Percentiles rank a stretch among this genome's conserved stretches.
Evolutionary conservation across 2,329 filamentous ascomycete genomes (phyloP).

Genomic region (Tolypocladium paradoxum): DNA sequence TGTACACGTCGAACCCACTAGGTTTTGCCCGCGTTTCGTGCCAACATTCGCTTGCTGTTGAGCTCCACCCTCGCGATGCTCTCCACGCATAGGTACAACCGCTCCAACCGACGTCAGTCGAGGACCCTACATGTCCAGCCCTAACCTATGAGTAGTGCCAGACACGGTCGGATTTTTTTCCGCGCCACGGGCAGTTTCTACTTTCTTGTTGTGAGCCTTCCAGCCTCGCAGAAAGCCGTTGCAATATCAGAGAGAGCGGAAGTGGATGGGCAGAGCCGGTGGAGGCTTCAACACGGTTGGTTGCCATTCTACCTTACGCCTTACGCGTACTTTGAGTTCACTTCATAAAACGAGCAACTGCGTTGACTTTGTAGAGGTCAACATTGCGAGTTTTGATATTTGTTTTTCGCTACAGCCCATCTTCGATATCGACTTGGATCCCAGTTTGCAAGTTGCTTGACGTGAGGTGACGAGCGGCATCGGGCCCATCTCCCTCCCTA

Average conservation of each 20-base stretch:
- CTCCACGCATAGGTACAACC: neutral
- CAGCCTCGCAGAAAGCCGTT: neutral
- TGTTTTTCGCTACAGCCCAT: no score
- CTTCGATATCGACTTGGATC: neutral
- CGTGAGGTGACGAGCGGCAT: neutral
- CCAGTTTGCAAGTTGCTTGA: neutral
- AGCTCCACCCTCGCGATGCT: neutral
- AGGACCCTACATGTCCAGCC: conserved; percentile 1
- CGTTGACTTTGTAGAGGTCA: neutral
- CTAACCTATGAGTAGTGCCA: neutral
- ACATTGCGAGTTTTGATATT: no score
- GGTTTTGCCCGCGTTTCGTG: neutral
- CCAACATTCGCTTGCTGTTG: neutral
- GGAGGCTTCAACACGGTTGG: neutral
- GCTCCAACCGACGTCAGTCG: neutral
- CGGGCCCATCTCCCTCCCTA: neutral
- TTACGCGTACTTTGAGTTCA: no score
- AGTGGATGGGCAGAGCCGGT: neutral
- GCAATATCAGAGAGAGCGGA: neutral
- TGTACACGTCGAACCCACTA: no score
- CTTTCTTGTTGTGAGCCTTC: neutral
- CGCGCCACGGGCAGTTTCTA: neutral
- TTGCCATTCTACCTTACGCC: no score
- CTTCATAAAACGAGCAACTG: no score
- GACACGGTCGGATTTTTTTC: neutral